A percentile compares a stretch with the other conserved stretches of the same genome.
These are phyloP conservation scores for Chrysanthemum lavandulifolium DNA, from an alignment of 129 eudicot genomes.

Conservation along the genomic window DNA sequence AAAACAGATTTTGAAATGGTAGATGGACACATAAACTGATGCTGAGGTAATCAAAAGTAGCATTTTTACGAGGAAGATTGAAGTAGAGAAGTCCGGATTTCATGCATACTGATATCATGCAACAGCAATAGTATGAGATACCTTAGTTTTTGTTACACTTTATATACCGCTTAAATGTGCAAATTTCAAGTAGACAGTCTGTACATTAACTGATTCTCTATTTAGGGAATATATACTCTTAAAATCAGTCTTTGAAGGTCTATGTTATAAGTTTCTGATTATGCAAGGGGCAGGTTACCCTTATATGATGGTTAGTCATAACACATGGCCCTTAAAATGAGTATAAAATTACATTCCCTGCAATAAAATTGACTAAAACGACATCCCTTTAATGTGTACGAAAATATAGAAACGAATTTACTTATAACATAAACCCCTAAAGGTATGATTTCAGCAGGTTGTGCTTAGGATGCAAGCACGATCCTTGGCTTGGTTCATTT, in stretches of 20 bases:
- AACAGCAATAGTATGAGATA: background rate
- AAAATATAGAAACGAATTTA: too few species aligned
- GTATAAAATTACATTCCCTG: background rate
- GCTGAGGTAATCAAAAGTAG: background rate
- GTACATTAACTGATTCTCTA: background rate
- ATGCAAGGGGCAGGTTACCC: too few species aligned
- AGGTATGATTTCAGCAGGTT: too few species aligned
- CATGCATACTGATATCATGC: conserved; percentile 1
- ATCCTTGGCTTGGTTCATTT: too few species aligned
- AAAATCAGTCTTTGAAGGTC: background rate
- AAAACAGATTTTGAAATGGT: background rate
- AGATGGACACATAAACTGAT: background rate
- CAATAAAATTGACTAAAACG: too few species aligned
- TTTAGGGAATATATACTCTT: background rate
- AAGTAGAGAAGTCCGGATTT: background rate
- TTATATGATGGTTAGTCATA: background rate
- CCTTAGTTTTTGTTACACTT: background rate
- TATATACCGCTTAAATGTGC: background rate
- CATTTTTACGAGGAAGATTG: background rate
- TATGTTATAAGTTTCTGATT: background rate
- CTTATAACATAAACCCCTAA: too few species aligned
- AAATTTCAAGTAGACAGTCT: background rate
- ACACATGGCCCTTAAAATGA: background rate
- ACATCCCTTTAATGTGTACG: too few species aligned
- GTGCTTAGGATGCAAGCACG: too few species aligned